Evolutionary conservation across 2,329 filamentous ascomycete genomes (phyloP), one percentile per base, ranked within the genome.

Genomic region (Thelonectria discophora): DNA sequence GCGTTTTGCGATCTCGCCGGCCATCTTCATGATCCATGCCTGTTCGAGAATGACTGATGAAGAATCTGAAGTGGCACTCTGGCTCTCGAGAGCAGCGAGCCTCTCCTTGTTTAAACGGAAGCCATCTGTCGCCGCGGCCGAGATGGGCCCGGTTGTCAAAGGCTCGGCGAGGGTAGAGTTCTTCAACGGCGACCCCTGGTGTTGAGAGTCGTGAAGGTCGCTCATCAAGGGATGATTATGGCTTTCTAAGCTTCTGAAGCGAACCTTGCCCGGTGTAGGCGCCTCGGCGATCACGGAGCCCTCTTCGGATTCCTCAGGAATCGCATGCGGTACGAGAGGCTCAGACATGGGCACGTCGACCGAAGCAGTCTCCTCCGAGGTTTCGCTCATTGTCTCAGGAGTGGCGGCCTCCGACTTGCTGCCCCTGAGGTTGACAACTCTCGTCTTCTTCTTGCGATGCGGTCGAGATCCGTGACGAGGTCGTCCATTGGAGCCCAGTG

Each of bases 11-110:
- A 98, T 94, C 77, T 98, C 95, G 65, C 89, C 90, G 5, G 94
- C 94, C 87, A 99, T 95, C 81, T 97, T 95, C 80, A 90, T 88
- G 78, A 95, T 90, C 91, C 92, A 95, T 3, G 91, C 92, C 75
- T 93, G 90, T 74, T 93, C 90, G 24, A 92, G 80, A 50, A 93
- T 91, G 27, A 84, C 82, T 0, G 85, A 85, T 12, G 84, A 82
- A 5, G 79, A 81, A 32, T 86, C 84, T 1, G 82, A 83, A 55
- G 66, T 66, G 20, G 67, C 62, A 34, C 67, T 66, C 71, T 62
- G 74, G 73, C 71, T 70, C 67, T 74, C 77, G 62, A 71, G 72
- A 65, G 52, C 69, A 65, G 68, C 51, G 15, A 67, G 68, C 39
- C 69, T 73, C 52, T 76, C 74, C 56, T 75, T 73, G 51, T 69